These are phyloP conservation scores for Wickerhamiella domercqiae DNA, from an alignment of 805 yeast species.

Conservation along the genomic window DNA sequence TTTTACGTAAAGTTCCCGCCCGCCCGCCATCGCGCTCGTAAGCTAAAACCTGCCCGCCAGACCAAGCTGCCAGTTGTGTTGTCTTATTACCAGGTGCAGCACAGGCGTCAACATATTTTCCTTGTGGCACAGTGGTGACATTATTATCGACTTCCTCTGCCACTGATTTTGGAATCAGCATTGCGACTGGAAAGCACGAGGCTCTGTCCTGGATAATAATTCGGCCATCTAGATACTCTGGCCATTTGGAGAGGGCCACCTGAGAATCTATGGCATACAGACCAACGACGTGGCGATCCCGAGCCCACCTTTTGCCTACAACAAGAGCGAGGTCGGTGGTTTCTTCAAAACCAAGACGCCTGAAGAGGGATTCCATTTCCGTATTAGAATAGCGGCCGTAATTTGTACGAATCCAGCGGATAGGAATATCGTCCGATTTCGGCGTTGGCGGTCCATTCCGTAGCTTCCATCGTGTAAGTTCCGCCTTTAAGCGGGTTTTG, in stretches of 20 bases:
- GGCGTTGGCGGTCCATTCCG: conserved; percentile 27
- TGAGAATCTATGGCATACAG: conserved; percentile 71
- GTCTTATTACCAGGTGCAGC: conserved; percentile 99
- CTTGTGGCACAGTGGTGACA: neutral
- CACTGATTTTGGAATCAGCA: conserved; percentile 47
- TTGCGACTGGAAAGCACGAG: conserved; percentile 88
- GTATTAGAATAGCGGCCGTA: conserved; percentile 34
- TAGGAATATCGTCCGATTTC: conserved; percentile 23
- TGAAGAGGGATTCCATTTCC: conserved; percentile 19
- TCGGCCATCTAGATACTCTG: conserved; percentile 57
- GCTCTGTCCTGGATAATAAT: conserved; percentile 92
- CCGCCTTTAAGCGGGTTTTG: conserved; percentile 71
- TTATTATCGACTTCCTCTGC: conserved; percentile 11
- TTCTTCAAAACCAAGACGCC: conserved; percentile 4
- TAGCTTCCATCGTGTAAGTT: conserved; percentile 60
- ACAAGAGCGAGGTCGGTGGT: conserved; percentile 21
- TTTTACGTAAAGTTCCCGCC: conserved; percentile 50
- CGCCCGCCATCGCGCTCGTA: conserved; percentile 75
- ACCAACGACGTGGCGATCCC: conserved; percentile 59
- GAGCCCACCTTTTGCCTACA: conserved; percentile 26
- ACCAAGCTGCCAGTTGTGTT: conserved; percentile 67
- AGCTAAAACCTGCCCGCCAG: conserved; percentile 36
- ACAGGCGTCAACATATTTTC: conserved; percentile 67
- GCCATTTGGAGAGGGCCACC: conserved; percentile 51
- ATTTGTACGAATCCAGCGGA: conserved; percentile 42